phyloP scores from a whole-genome alignment of 2,329 filamentous ascomycete genomes.

The Ophidiomyces ophidiicola region DNA sequence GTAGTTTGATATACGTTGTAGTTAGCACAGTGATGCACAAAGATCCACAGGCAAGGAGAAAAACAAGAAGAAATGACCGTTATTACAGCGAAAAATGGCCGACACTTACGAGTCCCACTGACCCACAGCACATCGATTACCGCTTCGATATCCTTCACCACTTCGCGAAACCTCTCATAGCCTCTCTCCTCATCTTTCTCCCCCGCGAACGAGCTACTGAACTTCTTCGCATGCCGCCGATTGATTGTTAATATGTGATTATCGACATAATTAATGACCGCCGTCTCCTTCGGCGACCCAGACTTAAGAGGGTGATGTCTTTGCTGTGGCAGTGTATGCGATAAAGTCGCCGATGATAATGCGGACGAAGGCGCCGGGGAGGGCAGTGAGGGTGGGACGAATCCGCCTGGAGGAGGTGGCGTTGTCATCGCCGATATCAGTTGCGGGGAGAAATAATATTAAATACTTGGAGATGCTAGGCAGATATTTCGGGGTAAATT shows the following conservation, averaged over 20 bases:
- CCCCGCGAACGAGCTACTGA: slow-evolving; percentile 17
- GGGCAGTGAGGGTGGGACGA: slow-evolving; percentile 27
- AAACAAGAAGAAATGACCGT: neutral
- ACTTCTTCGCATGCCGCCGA: slow-evolving; percentile 43
- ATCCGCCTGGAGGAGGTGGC: slow-evolving; percentile 26
- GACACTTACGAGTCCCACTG: slow-evolving; percentile 63
- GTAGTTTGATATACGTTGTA: neutral
- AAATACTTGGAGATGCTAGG: no score
- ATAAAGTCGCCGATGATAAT: slow-evolving; percentile 27
- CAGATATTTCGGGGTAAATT: no score
- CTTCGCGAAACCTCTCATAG: slow-evolving; percentile 54
- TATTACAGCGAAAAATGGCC: neutral
- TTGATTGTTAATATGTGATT: slow-evolving; percentile 40
- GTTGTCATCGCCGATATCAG: slow-evolving; percentile 23
- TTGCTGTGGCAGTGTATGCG: slow-evolving; percentile 38
- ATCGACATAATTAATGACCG: slow-evolving; percentile 47
- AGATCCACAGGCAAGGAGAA: neutral
- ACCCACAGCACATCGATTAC: slow-evolving; percentile 76
- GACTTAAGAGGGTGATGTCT: slow-evolving; percentile 42
- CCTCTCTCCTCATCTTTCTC: slow-evolving; percentile 34
- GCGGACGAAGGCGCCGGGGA: slow-evolving; percentile 40
- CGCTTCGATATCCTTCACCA: slow-evolving; percentile 60
- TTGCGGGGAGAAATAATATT: no score
- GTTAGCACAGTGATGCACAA: slow-evolving; percentile 3
- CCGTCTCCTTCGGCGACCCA: slow-evolving; percentile 47